phyloP scores from a whole-genome alignment of 2,329 filamentous ascomycete species.

The Fusarium nanum region DNA sequence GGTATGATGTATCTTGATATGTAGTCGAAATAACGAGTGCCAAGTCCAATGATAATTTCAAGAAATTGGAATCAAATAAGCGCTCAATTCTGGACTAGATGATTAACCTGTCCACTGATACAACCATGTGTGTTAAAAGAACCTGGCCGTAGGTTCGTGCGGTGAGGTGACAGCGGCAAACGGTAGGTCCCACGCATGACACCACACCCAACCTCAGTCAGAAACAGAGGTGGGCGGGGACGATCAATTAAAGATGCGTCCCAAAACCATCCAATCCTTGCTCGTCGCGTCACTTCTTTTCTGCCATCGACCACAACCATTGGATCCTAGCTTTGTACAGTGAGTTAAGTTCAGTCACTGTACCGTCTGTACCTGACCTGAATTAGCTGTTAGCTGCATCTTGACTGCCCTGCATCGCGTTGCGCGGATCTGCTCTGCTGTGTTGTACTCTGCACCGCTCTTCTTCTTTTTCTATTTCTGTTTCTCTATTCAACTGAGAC shows the following conservation, averaged over 20 bases:
- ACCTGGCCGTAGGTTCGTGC: slow-evolving; percentile 20
- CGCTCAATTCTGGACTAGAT: background rate
- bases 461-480: background rate
- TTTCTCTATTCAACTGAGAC: slow-evolving; percentile 5
- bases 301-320: slow-evolving; percentile 31
- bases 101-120: background rate
- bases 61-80: background rate
- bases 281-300: slow-evolving; percentile 37
- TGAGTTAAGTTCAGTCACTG: background rate
- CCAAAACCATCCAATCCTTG: slow-evolving; percentile 43
- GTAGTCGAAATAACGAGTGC: background rate
- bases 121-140: background rate
- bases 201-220: slow-evolving; percentile 10
- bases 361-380: slow-evolving; percentile 6
- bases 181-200: slow-evolving; percentile 20
- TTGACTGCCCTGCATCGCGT: slow-evolving; percentile 8
- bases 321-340: slow-evolving; percentile 16
- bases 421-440: background rate
- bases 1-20: background rate
- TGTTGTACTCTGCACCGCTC: slow-evolving; percentile 12
- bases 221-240: slow-evolving; percentile 9
- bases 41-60: background rate
- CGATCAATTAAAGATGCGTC: background rate
- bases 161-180: slow-evolving; percentile 1
- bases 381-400: slow-evolving; percentile 30